Evolutionary conservation across 495 filamentous ascomycete species (phyloP), one percentile per base, ranked within the genome.

Genomic region (Tetracladium marchalianum): DNA sequence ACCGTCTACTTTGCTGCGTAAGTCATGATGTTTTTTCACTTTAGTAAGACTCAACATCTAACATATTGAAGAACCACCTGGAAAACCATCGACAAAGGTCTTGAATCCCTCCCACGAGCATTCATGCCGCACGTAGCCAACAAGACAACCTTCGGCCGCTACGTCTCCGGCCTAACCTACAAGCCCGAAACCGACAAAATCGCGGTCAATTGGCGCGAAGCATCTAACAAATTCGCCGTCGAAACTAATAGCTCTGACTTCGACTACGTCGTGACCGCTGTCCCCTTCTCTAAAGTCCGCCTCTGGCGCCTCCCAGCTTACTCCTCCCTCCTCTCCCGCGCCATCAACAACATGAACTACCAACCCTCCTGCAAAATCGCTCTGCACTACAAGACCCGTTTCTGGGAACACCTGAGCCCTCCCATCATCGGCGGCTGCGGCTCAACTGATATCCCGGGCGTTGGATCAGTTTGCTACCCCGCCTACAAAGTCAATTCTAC

Each of bases 381-480:
- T 0, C 67, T 85, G 3, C 77, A 79, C 36, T 85, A 77, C 61
- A 58, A 65, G 47, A 71, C 74, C 0, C 71, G 81, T 2, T 85
- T 85, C 70, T 85, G 81, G 81, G 81, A 85, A 47, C 72, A 82
- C 39, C 65, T 71, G 44, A 55, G 62, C 11, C 62, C 70, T 12
- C 81, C 81, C 5, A 84, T 84, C 56, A 63, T 72, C 46, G 81
- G 81, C 33, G 74, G 77, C 0, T 84, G 80, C 52, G 70, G 70
- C 16, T 65, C 63, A 0, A 67, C 71, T 4, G 75, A 84, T 52
- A 75, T 82, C 31, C 64, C 74, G 0, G 77, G 77, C 0, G 67
- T 84, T 39, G 72, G 75, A 0, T 64, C 41, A 2, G 69, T 81
- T 41, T 82, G 79, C 60, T 84, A 83, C 53, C 80, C 80, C 0